These are phyloP conservation scores for Penicillium sp. DNA, from an alignment of 2,329 filamentous ascomycete species.

Conservation along the genomic window DNA sequence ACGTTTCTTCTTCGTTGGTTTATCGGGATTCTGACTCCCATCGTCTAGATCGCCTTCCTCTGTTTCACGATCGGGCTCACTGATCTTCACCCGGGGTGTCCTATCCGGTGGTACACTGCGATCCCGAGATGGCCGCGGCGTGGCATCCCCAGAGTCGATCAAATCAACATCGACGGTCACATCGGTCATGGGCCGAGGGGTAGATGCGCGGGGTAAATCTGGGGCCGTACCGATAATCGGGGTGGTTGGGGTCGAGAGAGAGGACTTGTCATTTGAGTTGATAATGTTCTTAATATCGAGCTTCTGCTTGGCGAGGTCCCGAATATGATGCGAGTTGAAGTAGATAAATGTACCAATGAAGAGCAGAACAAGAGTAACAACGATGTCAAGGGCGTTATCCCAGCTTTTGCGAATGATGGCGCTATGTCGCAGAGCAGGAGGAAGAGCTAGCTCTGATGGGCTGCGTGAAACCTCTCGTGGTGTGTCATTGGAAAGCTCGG, in stretches of 20 bases:
- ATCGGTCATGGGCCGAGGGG: constrained; percentile 26
- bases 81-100: constrained; percentile 41
- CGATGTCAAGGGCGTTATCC: constrained; percentile 47
- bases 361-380: constrained; percentile 42
- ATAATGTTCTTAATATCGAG: constrained; percentile 48
- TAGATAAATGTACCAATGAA: constrained; percentile 45
- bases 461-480: constrained; percentile 37
- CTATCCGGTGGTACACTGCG: constrained; percentile 20
- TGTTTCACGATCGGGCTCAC: constrained; percentile 37
- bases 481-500: constrained; percentile 38
- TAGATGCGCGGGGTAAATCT: constrained; percentile 29
- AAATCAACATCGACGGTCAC: constrained; percentile 35
- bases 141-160: constrained; percentile 24
- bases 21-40: constrained; percentile 32
- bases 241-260: constrained; percentile 41
- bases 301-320: constrained; percentile 45
- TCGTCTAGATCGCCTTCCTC: constrained; percentile 31
- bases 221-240: constrained; percentile 30
- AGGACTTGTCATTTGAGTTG: constrained; percentile 37
- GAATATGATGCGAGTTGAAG: constrained; percentile 43
- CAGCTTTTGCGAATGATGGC: constrained; percentile 48
- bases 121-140: constrained; percentile 30
- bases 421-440: constrained; percentile 42
- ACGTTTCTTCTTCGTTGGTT: constrained; percentile 68
- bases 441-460: constrained; percentile 39